Evolutionary conservation across 768 basidiomycete genomes (phyloP).

Genomic region (Gyrodon lividus): DNA sequence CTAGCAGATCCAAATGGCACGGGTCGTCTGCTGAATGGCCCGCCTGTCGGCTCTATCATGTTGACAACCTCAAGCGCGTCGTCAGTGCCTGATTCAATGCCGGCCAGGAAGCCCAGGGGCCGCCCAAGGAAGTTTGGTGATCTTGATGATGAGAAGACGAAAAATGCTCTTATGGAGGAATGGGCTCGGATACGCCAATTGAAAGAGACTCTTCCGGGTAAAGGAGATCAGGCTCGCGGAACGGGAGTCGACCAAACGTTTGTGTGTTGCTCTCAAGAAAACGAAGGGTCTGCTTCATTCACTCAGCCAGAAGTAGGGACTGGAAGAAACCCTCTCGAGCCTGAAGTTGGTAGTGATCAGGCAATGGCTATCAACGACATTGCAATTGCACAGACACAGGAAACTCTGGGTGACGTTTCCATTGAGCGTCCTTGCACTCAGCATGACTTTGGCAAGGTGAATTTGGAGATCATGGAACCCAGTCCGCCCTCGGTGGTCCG

Average conservation of each 20-base stretch:
- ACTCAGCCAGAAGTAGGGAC: not conserved
- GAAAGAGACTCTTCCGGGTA: conserved; percentile 20
- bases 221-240: conserved; percentile 1
- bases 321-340: not conserved
- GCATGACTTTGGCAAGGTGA: not conserved
- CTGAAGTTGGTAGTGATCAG: not conserved
- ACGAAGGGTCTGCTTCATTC: not conserved
- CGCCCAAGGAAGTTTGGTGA: conserved; percentile 13
- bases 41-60: conserved; percentile 1
- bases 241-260: not conserved
- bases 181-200: conserved; percentile 32
- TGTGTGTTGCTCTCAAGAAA: not conserved
- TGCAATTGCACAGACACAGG: conserved; percentile 7
- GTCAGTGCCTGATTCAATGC: not conserved
- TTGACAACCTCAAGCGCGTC: not conserved
- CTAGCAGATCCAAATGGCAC: conserved; percentile 23
- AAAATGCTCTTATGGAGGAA: conserved; percentile 27
- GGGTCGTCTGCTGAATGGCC: conserved; percentile 8
- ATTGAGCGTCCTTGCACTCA: not conserved
- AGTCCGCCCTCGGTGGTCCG: not conserved
- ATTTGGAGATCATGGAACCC: not conserved
- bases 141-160: conserved; percentile 21
- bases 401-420: not conserved
- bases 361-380: not conserved
- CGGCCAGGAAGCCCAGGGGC: conserved; percentile 12